Evolutionary conservation across 2,329 filamentous ascomycete genomes (phyloP), one percentile per base, ranked within the genome.

Genomic region (Setomelanomma holmii): DNA sequence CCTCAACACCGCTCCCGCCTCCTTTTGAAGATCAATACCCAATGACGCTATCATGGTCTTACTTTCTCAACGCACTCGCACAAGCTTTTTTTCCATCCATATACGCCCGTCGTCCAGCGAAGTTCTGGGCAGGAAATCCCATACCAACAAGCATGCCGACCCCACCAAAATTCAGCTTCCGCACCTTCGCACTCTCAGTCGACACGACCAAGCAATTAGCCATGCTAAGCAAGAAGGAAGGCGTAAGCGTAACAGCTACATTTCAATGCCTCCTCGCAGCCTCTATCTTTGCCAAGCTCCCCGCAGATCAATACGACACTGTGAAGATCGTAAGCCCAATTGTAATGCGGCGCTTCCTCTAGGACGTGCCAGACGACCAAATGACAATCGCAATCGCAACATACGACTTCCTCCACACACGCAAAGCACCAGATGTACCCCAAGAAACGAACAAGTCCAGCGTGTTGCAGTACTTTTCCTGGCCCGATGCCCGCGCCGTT

Each of bases 11-110:
- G 1, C 65, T 81, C 1, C 60, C 76, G 1, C 78, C 76, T 4
- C 69, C 72, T 7, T 63, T 81, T 2, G 79, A 81, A 51, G 63
- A 64, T 4, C 50, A 77, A 4, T 76, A 79, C 39, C 67, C 75
- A 1, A 71, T 78, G 45, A 61, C 74, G 1, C 49, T 79, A 3
- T 75, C 75, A 1, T 59, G 74, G 16, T 42, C 60, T 1, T 78
- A 68, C 51, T 63, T 80, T 17, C 40, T 71, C 4, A 67, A 64
- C 30, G 56, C 66, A 14, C 40, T 75, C 2, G 72, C 77, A 40
- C 68, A 65, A 16, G 65, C 68, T 14, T 67, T 74, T 16, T 49
- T 78, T 14, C 74, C 63, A 10, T 56, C 55, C 49, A 48, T 64
- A 52, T 46, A 64, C 41, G 42, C 17, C 7, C 51, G 58, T 49